phyloP scores from a whole-genome alignment of 2,329 filamentous ascomycete genomes.

The Calycina marina region DNA sequence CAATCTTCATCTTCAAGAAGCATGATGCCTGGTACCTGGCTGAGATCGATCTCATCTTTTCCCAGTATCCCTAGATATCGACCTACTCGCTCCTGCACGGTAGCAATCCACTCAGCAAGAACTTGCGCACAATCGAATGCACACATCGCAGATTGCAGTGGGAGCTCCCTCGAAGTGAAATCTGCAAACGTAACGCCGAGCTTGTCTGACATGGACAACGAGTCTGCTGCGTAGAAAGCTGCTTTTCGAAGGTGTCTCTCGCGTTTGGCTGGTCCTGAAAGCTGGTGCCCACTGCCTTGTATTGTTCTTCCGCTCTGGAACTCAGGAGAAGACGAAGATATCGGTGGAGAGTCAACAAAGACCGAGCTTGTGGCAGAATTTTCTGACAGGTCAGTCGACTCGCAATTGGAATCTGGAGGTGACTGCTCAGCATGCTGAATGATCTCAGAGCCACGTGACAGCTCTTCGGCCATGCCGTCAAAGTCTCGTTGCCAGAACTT shows the following conservation, averaged over 20 bases:
- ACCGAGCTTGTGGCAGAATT: slow-evolving; percentile 29
- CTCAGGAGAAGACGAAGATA: slow-evolving; percentile 33
- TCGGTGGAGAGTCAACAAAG: slow-evolving; percentile 36
- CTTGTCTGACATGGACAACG: slow-evolving; percentile 75
- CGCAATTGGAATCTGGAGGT: slow-evolving; percentile 29
- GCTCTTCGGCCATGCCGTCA: slow-evolving; percentile 78
- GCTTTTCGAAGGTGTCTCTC: slow-evolving; percentile 85
- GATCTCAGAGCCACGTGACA: slow-evolving; percentile 64
- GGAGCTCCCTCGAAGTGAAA: slow-evolving; percentile 68
- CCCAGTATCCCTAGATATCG: slow-evolving; percentile 78
- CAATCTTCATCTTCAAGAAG: slow-evolving; percentile 84
- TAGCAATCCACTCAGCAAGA: slow-evolving; percentile 84
- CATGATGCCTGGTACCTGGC: slow-evolving; percentile 74
- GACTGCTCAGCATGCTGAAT: slow-evolving; percentile 56
- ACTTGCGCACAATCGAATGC: slow-evolving; percentile 90
- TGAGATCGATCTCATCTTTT: slow-evolving; percentile 63
- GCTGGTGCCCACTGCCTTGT: slow-evolving; percentile 15
- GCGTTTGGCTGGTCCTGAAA: slow-evolving; percentile 34
- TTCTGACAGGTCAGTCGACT: slow-evolving; percentile 27
- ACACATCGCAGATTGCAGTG: slow-evolving; percentile 82
- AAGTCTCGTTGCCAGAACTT: slow-evolving; percentile 91
- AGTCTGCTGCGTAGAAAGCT: slow-evolving; percentile 90
- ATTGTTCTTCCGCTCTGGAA: slow-evolving; percentile 14
- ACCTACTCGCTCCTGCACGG: slow-evolving; percentile 87
- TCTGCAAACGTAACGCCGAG: slow-evolving; percentile 77